Evolutionary conservation across 768 basidiomycete species (phyloP).

Genomic region (Trametes cubensis): DNA sequence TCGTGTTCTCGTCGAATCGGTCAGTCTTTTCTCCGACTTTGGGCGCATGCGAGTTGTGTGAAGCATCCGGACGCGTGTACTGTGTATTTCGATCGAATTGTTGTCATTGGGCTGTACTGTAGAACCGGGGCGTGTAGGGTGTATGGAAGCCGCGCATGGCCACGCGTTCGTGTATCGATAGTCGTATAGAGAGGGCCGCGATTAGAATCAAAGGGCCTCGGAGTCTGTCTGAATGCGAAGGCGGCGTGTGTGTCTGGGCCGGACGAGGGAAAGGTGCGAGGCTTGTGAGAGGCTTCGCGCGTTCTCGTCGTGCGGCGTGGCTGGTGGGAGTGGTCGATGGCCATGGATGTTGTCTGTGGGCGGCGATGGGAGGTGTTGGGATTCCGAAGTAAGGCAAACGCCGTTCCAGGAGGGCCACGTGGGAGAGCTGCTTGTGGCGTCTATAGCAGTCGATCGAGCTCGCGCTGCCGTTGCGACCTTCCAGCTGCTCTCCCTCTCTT

Average conservation of each 20-base stretch:
- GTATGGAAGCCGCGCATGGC: conserved; percentile 12
- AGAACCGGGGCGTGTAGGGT: background rate
- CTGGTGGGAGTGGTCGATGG: background rate
- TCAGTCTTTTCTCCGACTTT: conserved; percentile 9
- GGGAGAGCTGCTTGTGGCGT: conserved; percentile 17
- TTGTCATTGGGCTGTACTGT: conserved; percentile 13
- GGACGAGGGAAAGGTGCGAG: background rate
- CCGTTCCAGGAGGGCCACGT: conserved; percentile 12
- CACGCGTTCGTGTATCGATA: conserved; percentile 14
- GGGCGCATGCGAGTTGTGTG: conserved; percentile 4
- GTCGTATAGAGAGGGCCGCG: background rate
- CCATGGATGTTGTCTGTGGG: background rate
- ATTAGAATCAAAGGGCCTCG: conserved; percentile 7
- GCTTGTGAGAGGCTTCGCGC: background rate
- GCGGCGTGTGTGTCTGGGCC: conserved; percentile 1
- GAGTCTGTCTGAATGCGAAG: background rate
- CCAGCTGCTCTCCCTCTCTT: conserved; percentile 10
- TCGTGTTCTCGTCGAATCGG: conserved; percentile 7
- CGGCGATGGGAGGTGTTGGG: conserved; percentile 15
- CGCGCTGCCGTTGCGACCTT: conserved; percentile 18
- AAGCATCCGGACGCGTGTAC: conserved; percentile 1
- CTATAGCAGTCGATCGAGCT: conserved; percentile 17
- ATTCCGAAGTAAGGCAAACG: conserved; percentile 1
- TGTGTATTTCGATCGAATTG: conserved; percentile 6
- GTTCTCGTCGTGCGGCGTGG: background rate